phyloP scores from a whole-genome alignment of 1,139 yeast genomes.

The Yarrowia galli region DNA sequence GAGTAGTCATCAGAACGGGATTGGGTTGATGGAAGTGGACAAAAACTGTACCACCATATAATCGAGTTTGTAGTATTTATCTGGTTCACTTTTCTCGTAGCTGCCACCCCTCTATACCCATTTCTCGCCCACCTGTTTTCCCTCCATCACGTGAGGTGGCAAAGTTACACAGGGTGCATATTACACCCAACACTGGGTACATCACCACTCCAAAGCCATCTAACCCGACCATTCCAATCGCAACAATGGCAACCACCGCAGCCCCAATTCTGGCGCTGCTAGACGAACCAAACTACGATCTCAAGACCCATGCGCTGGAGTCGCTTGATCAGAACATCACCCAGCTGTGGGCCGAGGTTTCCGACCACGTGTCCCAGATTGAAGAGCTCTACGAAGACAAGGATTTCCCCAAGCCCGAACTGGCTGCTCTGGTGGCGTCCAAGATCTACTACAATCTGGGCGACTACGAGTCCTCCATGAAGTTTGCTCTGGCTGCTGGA shows the following conservation, averaged over 20 bases:
- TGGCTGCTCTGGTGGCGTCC: slow-evolving; percentile 93
- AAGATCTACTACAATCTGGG: slow-evolving; percentile 96
- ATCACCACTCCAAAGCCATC: slow-evolving; percentile 1
- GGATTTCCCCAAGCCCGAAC: slow-evolving; percentile 71
- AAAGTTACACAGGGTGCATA: slow-evolving; percentile 11
- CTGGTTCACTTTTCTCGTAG: too few relatives aligned
- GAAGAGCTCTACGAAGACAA: slow-evolving; percentile 92
- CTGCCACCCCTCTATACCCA: too few relatives aligned
- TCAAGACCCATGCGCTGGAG: slow-evolving; percentile 84
- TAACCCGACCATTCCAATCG: background rate
- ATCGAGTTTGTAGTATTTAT: too few relatives aligned
- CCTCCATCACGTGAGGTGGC: slow-evolving; percentile 38
- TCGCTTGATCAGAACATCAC: slow-evolving; percentile 85
- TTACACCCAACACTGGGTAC: background rate
- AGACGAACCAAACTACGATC: slow-evolving; percentile 76
- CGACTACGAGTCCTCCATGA: slow-evolving; percentile 90
- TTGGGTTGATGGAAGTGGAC: too few relatives aligned
- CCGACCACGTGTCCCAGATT: slow-evolving; percentile 82
- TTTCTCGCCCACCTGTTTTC: too few relatives aligned
- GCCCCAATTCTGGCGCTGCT: slow-evolving; percentile 90
- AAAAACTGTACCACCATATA: too few relatives aligned
- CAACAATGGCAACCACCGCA: slow-evolving; percentile 55
- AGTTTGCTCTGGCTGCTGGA: slow-evolving; percentile 86
- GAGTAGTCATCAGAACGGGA: too few relatives aligned
- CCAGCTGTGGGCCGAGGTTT: slow-evolving; percentile 97